Conservation (phyloP, 495 filamentous ascomycete species). For the Aspergillus affinis region DNA sequence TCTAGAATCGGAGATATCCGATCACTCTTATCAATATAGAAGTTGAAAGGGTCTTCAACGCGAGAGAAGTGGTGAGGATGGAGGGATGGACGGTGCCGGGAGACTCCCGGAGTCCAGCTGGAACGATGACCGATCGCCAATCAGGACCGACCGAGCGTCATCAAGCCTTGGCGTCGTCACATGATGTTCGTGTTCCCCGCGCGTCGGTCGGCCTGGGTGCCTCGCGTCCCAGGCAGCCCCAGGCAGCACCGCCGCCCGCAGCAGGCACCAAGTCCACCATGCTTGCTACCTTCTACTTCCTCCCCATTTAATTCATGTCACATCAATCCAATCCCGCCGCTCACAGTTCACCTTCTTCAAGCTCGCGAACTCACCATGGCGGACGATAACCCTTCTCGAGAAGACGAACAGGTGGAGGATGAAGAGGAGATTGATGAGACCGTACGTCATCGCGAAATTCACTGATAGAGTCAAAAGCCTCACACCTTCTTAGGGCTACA, state of each 20-base stretch:
- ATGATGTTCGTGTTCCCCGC: slow-evolving; percentile 37
- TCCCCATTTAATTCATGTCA: not conserved
- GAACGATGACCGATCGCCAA: slow-evolving; percentile 26
- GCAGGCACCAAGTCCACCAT: not conserved
- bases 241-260: not conserved
- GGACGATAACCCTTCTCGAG: slow-evolving; percentile 39
- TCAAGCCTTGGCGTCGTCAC: slow-evolving; percentile 33
- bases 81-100: not conserved
- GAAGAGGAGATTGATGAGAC: slow-evolving; percentile 74
- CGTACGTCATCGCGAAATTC: slow-evolving; percentile 41
- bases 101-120: slow-evolving; percentile 10
- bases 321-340: not conserved
- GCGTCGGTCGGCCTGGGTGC: not conserved
- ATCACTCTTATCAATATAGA: not conserved
- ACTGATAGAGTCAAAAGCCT: slow-evolving; percentile 10
- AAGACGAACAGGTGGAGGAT: slow-evolving; percentile 59
- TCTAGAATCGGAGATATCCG: not conserved
- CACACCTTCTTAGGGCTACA: slow-evolving; percentile 66
- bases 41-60: not conserved
- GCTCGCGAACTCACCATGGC: slow-evolving; percentile 33
- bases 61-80: not conserved
- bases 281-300: not conserved
- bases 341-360: not conserved
- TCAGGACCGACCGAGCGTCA: slow-evolving; percentile 28
- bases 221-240: not conserved